Percentiles rank a stretch among this genome's conserved stretches.
Evolutionary conservation across 1,284 basidiomycete species (phyloP).

Genomic region (Thecaphora thlaspeos): DNA sequence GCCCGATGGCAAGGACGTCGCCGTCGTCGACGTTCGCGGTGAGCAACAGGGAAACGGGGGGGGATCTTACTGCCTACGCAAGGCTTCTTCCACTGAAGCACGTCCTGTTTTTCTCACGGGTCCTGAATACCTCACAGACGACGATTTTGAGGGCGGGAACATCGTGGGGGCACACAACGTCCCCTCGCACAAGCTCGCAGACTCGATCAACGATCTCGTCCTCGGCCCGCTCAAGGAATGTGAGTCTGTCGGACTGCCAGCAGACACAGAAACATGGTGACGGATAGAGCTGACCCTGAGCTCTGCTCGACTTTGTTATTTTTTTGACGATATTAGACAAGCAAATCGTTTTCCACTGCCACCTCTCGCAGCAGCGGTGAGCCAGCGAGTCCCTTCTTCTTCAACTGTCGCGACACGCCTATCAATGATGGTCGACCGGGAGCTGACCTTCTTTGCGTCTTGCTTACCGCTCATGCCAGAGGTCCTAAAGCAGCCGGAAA

Average conservation of each 20-base stretch:
- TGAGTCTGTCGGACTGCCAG: conserved; percentile 11
- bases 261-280: too few species aligned
- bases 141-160: conserved; percentile 58
- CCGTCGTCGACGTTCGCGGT: conserved; percentile 53
- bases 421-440: too few species aligned
- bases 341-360: conserved; percentile 58
- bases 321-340: conserved; percentile 9
- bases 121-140: too few species aligned
- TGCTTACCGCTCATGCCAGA: too few species aligned
- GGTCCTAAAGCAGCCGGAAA: conserved; percentile 58
- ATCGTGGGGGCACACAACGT: conserved; percentile 50
- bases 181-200: conserved; percentile 40
- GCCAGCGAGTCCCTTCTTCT: too few species aligned
- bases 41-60: too few species aligned
- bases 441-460: too few species aligned
- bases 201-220: conserved; percentile 45
- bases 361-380: conserved; percentile 52
- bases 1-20: conserved; percentile 24
- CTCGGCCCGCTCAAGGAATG: conserved; percentile 36
- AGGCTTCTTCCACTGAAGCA: too few species aligned
- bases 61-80: too few species aligned
- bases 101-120: too few species aligned
- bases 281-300: too few species aligned
- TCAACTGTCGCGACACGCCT: too few species aligned
- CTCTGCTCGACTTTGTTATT: neutral